These are phyloP conservation scores for Arachnomyces sp. DNA, from an alignment of 2,329 filamentous ascomycete species.

Conservation along the genomic window DNA sequence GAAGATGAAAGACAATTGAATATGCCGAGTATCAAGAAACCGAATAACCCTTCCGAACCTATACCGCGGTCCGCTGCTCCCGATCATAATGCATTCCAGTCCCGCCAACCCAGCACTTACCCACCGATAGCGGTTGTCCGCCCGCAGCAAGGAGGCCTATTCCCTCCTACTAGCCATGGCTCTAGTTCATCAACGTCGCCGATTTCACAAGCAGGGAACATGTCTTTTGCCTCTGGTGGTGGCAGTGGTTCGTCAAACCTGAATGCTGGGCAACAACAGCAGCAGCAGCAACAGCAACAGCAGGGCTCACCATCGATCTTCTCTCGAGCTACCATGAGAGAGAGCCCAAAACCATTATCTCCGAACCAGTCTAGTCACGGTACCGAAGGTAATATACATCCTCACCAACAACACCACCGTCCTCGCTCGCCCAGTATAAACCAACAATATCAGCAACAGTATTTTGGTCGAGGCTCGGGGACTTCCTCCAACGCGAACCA, in stretches of 20 bases:
- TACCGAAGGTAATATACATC: slow-evolving; percentile 26
- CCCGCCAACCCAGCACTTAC: slow-evolving; percentile 67
- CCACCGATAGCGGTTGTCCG: slow-evolving; percentile 57
- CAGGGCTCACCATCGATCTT: slow-evolving; percentile 53
- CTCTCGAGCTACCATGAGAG: slow-evolving; percentile 66
- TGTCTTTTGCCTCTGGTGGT: slow-evolving; percentile 33
- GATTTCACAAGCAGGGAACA: slow-evolving; percentile 35
- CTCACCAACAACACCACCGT: slow-evolving; percentile 25
- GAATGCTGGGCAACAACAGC: slow-evolving; percentile 16
- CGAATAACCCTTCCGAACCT: slow-evolving; percentile 52
- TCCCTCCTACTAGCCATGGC: slow-evolving; percentile 54
- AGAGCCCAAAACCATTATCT: slow-evolving; percentile 74
- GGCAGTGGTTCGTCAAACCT: slow-evolving; percentile 28
- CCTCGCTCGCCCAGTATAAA: slow-evolving; percentile 36
- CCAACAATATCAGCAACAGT: slow-evolving; percentile 34
- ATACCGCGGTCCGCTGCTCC: slow-evolving; percentile 33
- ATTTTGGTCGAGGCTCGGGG: slow-evolving; percentile 19
- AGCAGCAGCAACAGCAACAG: slow-evolving; percentile 13
- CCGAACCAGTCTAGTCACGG: slow-evolving; percentile 35
- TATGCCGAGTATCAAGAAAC: slow-evolving; percentile 68
- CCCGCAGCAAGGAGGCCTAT: slow-evolving; percentile 49
- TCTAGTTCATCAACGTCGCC: slow-evolving; percentile 51
- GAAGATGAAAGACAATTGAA: slow-evolving; percentile 40
- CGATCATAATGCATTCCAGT: slow-evolving; percentile 45
- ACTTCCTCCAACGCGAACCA: slow-evolving; percentile 6